phyloP scores from a whole-genome alignment of 345 rosid species.

The Eucalyptus guilfoylei region DNA sequence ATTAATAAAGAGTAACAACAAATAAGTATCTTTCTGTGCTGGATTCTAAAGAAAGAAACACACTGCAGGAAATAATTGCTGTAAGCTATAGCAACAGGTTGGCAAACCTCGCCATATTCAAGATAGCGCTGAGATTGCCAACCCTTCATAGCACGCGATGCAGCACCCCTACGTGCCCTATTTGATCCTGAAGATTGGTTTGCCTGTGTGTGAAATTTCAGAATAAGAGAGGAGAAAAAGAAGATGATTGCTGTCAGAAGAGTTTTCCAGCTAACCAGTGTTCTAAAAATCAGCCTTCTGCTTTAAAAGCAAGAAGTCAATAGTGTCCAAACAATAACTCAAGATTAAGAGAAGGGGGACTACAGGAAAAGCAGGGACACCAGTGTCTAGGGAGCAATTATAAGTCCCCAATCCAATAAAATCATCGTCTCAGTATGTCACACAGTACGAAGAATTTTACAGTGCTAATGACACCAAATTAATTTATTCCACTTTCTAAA shows the following conservation, averaged over 20 bases:
- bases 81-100: constrained; percentile 37
- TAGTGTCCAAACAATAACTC: neutral
- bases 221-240: neutral
- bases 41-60: neutral
- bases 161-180: constrained; percentile 68
- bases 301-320: neutral
- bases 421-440: neutral
- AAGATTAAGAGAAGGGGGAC: neutral
- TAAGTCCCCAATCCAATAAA: neutral
- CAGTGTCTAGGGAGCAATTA: neutral
- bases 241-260: neutral
- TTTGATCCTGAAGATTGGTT: constrained; percentile 52
- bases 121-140: constrained; percentile 69
- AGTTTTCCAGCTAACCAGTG: neutral
- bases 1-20: neutral
- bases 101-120: constrained; percentile 59
- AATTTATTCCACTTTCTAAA: neutral
- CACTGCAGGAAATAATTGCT: neutral
- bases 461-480: neutral
- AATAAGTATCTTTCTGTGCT: neutral
- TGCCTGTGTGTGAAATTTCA: neutral
- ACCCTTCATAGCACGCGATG: constrained; percentile 90
- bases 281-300: neutral
- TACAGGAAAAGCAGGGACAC: neutral
- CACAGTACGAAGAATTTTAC: neutral